Base-by-base conservation (phyloP, 345 rosid genomes). In the Rhizophora mangle region DNA sequence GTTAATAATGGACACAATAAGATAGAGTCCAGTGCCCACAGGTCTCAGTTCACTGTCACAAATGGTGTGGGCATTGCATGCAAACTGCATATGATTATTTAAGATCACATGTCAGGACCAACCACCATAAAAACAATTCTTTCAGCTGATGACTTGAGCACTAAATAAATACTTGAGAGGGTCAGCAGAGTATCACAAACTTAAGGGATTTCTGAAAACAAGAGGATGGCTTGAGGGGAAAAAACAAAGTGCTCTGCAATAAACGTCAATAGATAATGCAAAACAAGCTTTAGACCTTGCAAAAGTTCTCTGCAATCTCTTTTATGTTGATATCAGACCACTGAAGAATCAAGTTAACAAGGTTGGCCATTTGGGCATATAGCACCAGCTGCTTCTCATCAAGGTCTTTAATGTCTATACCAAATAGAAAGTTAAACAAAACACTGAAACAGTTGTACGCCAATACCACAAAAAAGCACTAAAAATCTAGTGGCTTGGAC, bases 351-450 rank as follows among this genome's bases (percentile, higher is more conserved):
- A 81, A 77, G 76, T 82, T 84, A 64, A 95, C 88, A 74, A 95
- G 97, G 83, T 85, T 89, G 65, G 97, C 97, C 96, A 92, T 95
- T 81, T 89, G 96, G 6, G 96, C 99, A 79, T 91, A 94, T 32
- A 92, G 82, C 79, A 94, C 67, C 69, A 88, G 80, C 76, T 89
- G 98, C 83, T 91, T 85, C 82, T 94, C 93, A 68, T 89, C 88
- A 64, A 88, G 77, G 68, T 85, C 88, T 37, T 84, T 79, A 82
- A 95, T 88, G 65, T 95, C 99, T 89, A 76, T 55, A 58, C 62
- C 75, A 76, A 66, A 61, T 54, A 66, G 39, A 66, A 82, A 60
- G 84, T 84, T 77, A 82, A 89, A 77, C 70, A 78, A 76, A 81
- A 72, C 68, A 65, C 59, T 53, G 27, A 60, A 77, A 31, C n/a